Evolutionary conservation across 164 flowering plant genomes (phyloP), one percentile per base, ranked within the genome.

Genomic region (Taxillus chinensis): DNA sequence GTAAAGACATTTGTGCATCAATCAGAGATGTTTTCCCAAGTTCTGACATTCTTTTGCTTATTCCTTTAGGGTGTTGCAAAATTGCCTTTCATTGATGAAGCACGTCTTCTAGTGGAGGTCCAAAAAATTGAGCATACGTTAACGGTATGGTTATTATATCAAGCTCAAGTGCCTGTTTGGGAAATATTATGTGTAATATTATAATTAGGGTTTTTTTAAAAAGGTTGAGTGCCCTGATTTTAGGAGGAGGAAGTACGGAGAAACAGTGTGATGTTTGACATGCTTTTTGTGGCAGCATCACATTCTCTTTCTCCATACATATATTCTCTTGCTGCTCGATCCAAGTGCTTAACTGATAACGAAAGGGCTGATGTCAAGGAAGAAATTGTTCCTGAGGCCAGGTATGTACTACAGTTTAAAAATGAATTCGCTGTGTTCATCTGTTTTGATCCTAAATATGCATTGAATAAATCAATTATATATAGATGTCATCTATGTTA

Each of bases 11-110:
- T 14, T 41, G 41, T 7, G 13, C 16, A 13, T 56, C 6, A 9
- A 8, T 41, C 38, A 61, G n/a, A 11, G 8, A 14, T 57, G 8
- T 64, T 7, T 11, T 45, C n/a, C 61, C 57, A 10, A 39, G 63
- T 57, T 67, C 12, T 59, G 39, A 13, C 9, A 15, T 52, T 37
- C 37, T 55, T 43, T 15, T 39, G 64, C 48, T 59, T 60, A 57
- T 5, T 64, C 57, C 52, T 74, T 58, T 60, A 93, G 99, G 99
- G 99, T 71, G 69, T 95, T 67, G 95, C 96, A 37, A 95, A 95
- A 67, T 72, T 95, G 74, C 99, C 99, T 63, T 95, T 95, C 69
- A 95, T 95, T 78, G 97, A 91, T 68, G 96, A 95, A 74, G 69
- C 60, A 11, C 95, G 96, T 40, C 92, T 93, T 64, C 92, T 93